Evolutionary conservation across 305 asterid species (phyloP), one percentile per base, ranked within the genome.

Genomic region (Solanum hybrid): DNA sequence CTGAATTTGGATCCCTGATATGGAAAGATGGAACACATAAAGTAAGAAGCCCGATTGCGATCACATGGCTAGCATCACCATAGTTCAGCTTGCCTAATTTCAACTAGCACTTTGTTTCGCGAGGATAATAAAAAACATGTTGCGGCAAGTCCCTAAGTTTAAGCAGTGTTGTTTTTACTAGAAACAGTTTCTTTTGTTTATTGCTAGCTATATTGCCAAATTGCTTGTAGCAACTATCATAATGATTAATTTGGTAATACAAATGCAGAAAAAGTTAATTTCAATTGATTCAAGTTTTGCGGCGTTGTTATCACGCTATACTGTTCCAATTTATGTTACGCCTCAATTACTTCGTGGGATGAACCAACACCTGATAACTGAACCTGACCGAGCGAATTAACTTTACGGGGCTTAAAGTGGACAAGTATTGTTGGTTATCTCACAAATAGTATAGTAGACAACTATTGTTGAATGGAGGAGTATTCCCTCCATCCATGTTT

Each of bases 1-100:
- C 99, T 0, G 98, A 96, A 90, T 96, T 94, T 75, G 99, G 99
- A 81, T 90, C 95, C 1, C 78, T 96, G 78, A 31, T 93, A 51
- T 97, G 99, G 99, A 95, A 94, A 91, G 95, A 94, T 92, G 95
- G 93, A 89, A 89, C 83, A 86, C 98, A 95, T 70, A 94, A 24
- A 76, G 99, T 97, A 15, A 96, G 99, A 92, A 97, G 99, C 89
- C 97, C 99, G 1, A 92, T 96, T 76, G 95, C 92, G 4, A 90
- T 97, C 87, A 96, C 99, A 83, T 96, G 98, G 98, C 92, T 96
- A 36, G 90, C 95, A 65, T 94, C 99, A 32, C 86, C 92, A 32
- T 96, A 91, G 91, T 88, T 89, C 88, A 87, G 80, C 79, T 36
- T 39, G 51, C 61, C 27, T 3, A 24, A 80, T 78, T n/a, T 72